Evolutionary conservation across 2,329 filamentous ascomycete genomes (phyloP), one percentile per base, ranked within the genome.

Genomic region (Niveomyces coronatus): DNA sequence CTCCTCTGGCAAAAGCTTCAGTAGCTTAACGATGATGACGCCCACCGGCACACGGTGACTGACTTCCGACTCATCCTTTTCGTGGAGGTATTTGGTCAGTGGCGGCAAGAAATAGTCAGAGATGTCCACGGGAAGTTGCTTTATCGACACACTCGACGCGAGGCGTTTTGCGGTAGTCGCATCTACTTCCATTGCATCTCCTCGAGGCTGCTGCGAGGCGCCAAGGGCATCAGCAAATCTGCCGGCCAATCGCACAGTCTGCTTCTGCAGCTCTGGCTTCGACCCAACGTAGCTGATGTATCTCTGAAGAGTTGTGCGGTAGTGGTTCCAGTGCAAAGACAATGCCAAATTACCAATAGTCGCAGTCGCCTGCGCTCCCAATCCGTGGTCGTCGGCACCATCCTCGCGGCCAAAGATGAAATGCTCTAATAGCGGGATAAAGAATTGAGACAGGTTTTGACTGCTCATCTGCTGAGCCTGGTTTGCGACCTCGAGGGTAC

Each of bases 41-140:
- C 87, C 88, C 5, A 94, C 82, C 1, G 89, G 88, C 23, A 95
- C 82, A 56, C 91, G 85, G 37, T 91, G 76, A 62, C 88, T 94
- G 58, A 98, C 89, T 35, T 87, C 88, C 1, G 86, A 80, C 56
- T 98, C 91, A 46, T 96, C 85, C 58, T 95, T 96, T 51, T 94
- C 80, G 50, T 95, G 88, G 19, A 96, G 73, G 54, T 94, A 91
- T 31, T 78, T 75, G n/a, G 81, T 71, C 22, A 98, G 63, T 14
- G 83, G 75, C 1, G 89, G 86, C 26, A 94, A 63, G 49, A 94
- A 83, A 44, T 79, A 79, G 15, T 76, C 74, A 28, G 75, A 72
- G 37, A 96, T 67, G 48, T 94, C 86, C 1, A 74, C 69, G 13
- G 74, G 67, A 23, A 94, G 67, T 55, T 85, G 85, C 9, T 76